Evolutionary conservation across 768 basidiomycete species (phyloP).

Genomic region (Boletus rubroflammeus): DNA sequence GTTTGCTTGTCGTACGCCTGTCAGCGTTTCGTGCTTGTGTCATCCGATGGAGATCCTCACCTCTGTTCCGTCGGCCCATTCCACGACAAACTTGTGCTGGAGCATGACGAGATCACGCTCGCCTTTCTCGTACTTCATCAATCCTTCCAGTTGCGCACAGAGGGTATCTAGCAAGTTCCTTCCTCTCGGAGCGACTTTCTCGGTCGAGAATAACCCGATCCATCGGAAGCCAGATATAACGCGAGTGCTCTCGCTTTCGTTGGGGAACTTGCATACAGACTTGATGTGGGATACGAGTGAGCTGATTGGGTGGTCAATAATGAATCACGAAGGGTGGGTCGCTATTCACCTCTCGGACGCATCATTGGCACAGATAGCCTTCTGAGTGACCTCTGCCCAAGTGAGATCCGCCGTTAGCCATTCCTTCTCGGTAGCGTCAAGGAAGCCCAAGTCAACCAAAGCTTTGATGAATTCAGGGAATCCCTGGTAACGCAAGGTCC

Average conservation of each 20-base stretch:
- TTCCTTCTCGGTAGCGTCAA: constrained; percentile 70
- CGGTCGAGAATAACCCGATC: constrained; percentile 87
- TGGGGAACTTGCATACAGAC: constrained; percentile 68
- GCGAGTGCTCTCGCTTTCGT: constrained; percentile 62
- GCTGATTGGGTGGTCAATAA: constrained; percentile 35
- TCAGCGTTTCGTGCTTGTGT: constrained; percentile 1
- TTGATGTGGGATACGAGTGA: constrained; percentile 71
- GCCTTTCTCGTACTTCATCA: constrained; percentile 88
- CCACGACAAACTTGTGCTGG: constrained; percentile 95
- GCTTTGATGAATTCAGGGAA: constrained; percentile 94
- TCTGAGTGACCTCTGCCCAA: constrained; percentile 82
- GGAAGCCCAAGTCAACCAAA: constrained; percentile 84
- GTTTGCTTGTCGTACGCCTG: constrained; percentile 51
- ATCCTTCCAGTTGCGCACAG: constrained; percentile 81
- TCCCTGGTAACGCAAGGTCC: constrained; percentile 92
- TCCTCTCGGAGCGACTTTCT: constrained; percentile 56
- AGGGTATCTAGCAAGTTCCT: constrained; percentile 90
- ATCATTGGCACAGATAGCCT: constrained; percentile 64
- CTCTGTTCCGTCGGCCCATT: constrained; percentile 78
- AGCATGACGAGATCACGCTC: constrained; percentile 97
- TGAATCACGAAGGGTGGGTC: not conserved
- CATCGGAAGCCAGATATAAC: constrained; percentile 89
- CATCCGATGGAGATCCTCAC: constrained; percentile 34
- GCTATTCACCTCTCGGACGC: constrained; percentile 59
- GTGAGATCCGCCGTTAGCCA: constrained; percentile 74